Evolutionary conservation across 306 rosid species (phyloP).

Genomic region (Citrullus colocynthis): DNA sequence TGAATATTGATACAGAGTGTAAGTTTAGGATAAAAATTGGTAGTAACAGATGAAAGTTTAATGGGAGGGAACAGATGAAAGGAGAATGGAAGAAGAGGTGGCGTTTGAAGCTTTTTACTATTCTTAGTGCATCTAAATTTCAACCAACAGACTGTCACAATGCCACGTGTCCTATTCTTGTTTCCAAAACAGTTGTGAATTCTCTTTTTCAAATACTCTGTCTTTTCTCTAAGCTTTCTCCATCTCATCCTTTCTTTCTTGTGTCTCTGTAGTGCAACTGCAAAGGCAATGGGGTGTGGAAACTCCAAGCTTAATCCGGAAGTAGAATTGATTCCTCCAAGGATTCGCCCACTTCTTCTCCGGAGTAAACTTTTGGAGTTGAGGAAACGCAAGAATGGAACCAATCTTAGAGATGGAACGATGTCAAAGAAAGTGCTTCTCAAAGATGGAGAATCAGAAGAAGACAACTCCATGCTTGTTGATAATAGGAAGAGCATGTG

Average conservation of each 20-base stretch:
- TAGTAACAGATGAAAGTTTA: too few species aligned
- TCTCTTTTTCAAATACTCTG: background rate
- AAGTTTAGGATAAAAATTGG: too few species aligned
- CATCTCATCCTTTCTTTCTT: background rate
- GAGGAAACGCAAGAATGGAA: constrained; percentile 8
- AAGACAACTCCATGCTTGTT: constrained; percentile 1
- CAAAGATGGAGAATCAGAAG: constrained; percentile 16
- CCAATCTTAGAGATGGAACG: background rate
- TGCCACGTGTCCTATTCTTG: background rate
- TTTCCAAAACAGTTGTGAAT: background rate
- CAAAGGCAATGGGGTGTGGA: constrained; percentile 41
- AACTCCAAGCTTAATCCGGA: constrained; percentile 33
- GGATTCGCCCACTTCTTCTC: constrained; percentile 18
- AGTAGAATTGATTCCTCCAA: constrained; percentile 20
- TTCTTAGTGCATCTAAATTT: background rate
- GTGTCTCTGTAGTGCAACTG: background rate
- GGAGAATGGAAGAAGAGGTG: background rate
- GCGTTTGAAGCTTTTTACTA: background rate
- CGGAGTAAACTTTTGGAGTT: constrained; percentile 19
- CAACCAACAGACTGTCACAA: background rate
- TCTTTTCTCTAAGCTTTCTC: background rate
- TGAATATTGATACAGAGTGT: too few species aligned
- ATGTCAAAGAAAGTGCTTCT: constrained; percentile 37
- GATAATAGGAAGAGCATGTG: background rate
- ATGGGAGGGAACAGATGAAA: too few species aligned